Evolutionary conservation across 164 flowering plant species (phyloP).

Genomic region (Akebia trifoliata): DNA sequence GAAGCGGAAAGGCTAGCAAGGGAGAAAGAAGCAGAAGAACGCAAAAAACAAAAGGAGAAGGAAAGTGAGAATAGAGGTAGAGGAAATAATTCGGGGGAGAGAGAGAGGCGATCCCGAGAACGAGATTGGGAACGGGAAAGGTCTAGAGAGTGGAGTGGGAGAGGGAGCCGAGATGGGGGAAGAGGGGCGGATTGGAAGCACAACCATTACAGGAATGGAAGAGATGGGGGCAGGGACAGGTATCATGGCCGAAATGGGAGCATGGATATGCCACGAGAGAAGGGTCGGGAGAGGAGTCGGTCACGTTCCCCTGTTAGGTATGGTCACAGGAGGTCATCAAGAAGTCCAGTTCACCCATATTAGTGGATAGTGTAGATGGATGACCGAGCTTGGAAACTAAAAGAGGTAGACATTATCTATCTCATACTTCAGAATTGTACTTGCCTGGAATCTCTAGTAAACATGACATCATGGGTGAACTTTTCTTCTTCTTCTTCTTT

Average conservation of each 20-base stretch:
- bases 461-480: slow-evolving; percentile 37
- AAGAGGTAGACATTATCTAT: slow-evolving; percentile 63
- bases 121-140: slow-evolving; percentile 47
- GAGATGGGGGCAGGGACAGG: slow-evolving; percentile 65
- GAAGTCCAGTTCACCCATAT: slow-evolving; percentile 57
- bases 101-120: slow-evolving; percentile 54
- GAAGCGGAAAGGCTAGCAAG: slow-evolving; percentile 83
- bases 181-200: slow-evolving; percentile 51
- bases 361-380: slow-evolving; percentile 37
- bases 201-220: slow-evolving; percentile 52
- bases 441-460: slow-evolving; percentile 34
- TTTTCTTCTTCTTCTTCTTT: slow-evolving; percentile 26
- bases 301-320: slow-evolving; percentile 75
- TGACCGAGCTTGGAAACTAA: slow-evolving; percentile 31
- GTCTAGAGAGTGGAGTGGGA: slow-evolving; percentile 55
- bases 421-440: slow-evolving; percentile 25
- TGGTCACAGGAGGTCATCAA: slow-evolving; percentile 56
- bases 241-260: slow-evolving; percentile 42
- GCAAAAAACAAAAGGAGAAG: slow-evolving; percentile 66
- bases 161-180: slow-evolving; percentile 59
- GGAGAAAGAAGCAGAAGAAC: slow-evolving; percentile 92
- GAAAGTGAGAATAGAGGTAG: slow-evolving; percentile 52
- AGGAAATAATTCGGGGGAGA: slow-evolving; percentile 66
- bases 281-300: slow-evolving; percentile 49
- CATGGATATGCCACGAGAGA: slow-evolving; percentile 15